These are phyloP conservation scores for Fereydounia khargensis DNA, from an alignment of 1,284 basidiomycete species.

Conservation along the genomic window DNA sequence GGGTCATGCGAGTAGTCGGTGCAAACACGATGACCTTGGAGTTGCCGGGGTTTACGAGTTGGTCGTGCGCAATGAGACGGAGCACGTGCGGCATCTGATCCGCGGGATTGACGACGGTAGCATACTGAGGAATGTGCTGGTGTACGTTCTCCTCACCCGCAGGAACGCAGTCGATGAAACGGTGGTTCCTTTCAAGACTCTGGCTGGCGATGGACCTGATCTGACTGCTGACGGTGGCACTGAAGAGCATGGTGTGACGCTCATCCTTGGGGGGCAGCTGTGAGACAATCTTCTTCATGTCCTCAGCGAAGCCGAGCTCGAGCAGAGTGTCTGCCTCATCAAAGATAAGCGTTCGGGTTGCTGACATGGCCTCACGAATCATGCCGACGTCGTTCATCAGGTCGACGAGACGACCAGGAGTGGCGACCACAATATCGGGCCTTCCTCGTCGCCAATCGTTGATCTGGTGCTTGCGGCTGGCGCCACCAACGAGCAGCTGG, in stretches of 20 bases:
- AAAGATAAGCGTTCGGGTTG: conserved; percentile 73
- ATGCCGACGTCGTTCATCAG: conserved; percentile 62
- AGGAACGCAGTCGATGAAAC: conserved; percentile 66
- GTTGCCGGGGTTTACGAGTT: conserved; percentile 69
- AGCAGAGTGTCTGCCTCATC: conserved; percentile 95
- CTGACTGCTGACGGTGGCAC: conserved; percentile 69
- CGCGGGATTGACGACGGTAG: conserved; percentile 70
- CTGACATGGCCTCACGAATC: conserved; percentile 36
- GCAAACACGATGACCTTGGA: conserved; percentile 87
- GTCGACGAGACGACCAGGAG: conserved; percentile 85
- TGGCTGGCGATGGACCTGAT: conserved; percentile 61
- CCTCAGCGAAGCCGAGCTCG: conserved; percentile 92
- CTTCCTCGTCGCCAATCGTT: conserved; percentile 67
- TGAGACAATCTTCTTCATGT: conserved; percentile 73
- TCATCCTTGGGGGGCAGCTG: conserved; percentile 69
- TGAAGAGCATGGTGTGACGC: conserved; percentile 91
- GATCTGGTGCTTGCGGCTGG: conserved; percentile 68
- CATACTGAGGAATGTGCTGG: conserved; percentile 77
- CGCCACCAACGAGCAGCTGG: conserved; percentile 78
- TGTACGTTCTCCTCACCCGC: conserved; percentile 68
- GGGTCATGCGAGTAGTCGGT: conserved; percentile 81
- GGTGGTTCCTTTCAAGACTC: conserved; percentile 66
- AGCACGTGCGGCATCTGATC: conserved; percentile 75
- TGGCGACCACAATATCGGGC: conserved; percentile 86
- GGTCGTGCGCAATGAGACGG: conserved; percentile 83